Percentiles rank a stretch among this genome's conserved stretches.
phyloP scores from a whole-genome alignment of 2,329 filamentous ascomycete species.

The Orbilia quercus region DNA sequence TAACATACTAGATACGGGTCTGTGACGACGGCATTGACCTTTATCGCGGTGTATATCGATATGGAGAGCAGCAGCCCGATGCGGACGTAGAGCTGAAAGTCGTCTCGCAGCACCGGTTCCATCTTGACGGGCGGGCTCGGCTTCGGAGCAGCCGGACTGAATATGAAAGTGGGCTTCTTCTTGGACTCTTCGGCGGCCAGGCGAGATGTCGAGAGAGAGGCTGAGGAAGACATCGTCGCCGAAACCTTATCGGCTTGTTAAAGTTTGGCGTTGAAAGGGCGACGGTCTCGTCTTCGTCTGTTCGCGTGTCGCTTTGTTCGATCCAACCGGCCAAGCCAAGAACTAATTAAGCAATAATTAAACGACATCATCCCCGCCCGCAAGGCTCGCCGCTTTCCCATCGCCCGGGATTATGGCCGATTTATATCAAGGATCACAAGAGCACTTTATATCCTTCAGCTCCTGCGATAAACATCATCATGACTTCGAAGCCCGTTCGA shows the following conservation, averaged over 20 bases:
- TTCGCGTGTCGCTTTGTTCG: slow-evolving; percentile 1
- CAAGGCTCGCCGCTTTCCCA: slow-evolving; percentile 1
- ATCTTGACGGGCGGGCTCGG: slow-evolving; percentile 26
- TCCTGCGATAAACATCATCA: too few species aligned
- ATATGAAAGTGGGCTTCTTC: slow-evolving; percentile 3
- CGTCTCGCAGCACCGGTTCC: slow-evolving; percentile 46
- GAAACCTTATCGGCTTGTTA: neutral
- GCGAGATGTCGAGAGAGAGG: slow-evolving; percentile 2
- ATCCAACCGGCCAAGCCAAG: slow-evolving; percentile 9
- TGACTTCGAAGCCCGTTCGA: slow-evolving; percentile 1
- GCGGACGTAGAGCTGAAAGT: slow-evolving; percentile 43
- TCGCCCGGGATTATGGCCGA: too few species aligned
- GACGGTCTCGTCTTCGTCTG: neutral
- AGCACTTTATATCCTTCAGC: neutral
- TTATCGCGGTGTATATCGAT: slow-evolving; percentile 41
- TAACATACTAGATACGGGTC: slow-evolving; percentile 68
- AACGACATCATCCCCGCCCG: neutral
- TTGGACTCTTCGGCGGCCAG: slow-evolving; percentile 6
- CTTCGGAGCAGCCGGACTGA: neutral
- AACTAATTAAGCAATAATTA: too few species aligned
- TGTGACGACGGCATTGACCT: slow-evolving; percentile 64
- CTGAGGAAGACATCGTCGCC: slow-evolving; percentile 20
- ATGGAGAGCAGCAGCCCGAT: slow-evolving; percentile 35
- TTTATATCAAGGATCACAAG: neutral
- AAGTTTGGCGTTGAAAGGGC: too few species aligned